Percentiles rank a stretch among this genome's conserved stretches.
These are phyloP conservation scores for Zymoseptoria tritici DNA, from an alignment of 2,329 filamentous ascomycete genomes.

Conservation along the genomic window DNA sequence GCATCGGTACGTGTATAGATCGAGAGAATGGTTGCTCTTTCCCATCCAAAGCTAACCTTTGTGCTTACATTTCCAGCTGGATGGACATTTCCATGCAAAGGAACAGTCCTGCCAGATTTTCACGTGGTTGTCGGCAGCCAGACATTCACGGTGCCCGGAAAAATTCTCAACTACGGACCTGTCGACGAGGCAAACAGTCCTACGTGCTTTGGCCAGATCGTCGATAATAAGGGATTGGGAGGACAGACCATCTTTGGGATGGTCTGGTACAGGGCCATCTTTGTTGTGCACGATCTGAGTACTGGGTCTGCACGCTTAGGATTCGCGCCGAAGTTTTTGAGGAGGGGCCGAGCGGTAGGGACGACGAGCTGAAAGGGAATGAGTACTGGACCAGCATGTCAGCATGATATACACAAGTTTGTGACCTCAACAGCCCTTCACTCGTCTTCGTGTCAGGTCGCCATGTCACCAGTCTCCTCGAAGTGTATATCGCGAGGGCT, in stretches of 20 bases:
- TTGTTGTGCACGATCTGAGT: constrained; percentile 56
- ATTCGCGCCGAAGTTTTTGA: neutral
- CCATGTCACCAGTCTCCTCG: too few relatives aligned
- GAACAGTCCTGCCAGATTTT: constrained; percentile 42
- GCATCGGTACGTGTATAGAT: constrained; percentile 42
- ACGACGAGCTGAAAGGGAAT: neutral
- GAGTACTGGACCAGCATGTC: too few relatives aligned
- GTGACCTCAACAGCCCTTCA: too few relatives aligned
- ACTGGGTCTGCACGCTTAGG: neutral
- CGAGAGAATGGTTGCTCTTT: neutral
- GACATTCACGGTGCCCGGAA: constrained; percentile 42
- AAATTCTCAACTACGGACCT: constrained; percentile 43
- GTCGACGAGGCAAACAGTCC: constrained; percentile 17
- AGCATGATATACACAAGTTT: too few relatives aligned
- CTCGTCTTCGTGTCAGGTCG: too few relatives aligned
- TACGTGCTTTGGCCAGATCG: constrained; percentile 65
- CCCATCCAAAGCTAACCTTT: neutral
- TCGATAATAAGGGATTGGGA: constrained; percentile 48
- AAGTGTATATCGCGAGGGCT: too few relatives aligned
- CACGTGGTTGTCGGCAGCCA: constrained; percentile 41
- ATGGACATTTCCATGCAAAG: constrained; percentile 40
- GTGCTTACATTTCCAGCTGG: neutral
- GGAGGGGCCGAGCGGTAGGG: neutral
- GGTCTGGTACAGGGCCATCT: constrained; percentile 61
- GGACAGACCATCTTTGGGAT: constrained; percentile 62